These are phyloP conservation scores for Globisporangium megalacanthum DNA, from an alignment of 352 stramenopile genomes.

Conservation along the genomic window DNA sequence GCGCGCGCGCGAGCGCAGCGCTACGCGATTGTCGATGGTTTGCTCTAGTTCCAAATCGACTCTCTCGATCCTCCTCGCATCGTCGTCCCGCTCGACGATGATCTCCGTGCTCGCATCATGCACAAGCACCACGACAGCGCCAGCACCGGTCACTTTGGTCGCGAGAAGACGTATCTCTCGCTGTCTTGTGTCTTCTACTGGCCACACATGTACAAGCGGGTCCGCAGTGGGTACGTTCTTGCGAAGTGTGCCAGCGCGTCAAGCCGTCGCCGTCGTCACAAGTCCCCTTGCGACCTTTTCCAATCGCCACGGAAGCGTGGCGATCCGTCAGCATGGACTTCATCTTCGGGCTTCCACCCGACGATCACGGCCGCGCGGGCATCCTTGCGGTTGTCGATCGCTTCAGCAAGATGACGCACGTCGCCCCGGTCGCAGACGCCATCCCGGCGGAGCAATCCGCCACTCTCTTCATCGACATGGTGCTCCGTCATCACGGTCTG, in stretches of 20 bases:
- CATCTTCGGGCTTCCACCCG: conserved; percentile 1
- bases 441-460: conserved; percentile 17
- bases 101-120: neutral
- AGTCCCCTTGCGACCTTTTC: neutral
- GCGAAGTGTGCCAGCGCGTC: neutral
- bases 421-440: neutral
- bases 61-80: neutral
- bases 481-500: conserved; percentile 18
- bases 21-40: too few species aligned
- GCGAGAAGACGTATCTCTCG: neutral
- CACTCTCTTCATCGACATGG: conserved; percentile 20
- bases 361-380: conserved; percentile 6
- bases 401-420: conserved; percentile 26
- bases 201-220: neutral
- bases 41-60: neutral
- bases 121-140: neutral
- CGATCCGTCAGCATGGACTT: conserved; percentile 6
- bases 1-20: too few species aligned
- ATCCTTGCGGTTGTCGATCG: conserved; percentile 24
- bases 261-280: too few species aligned
- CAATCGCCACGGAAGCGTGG: neutral
- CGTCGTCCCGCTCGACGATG: neutral
- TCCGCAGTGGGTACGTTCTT: neutral
- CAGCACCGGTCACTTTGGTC: neutral
- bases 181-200: neutral